Evolutionary conservation across 768 basidiomycete species (phyloP), one percentile per base, ranked within the genome.

Genomic region (Mycena vulgaris): DNA sequence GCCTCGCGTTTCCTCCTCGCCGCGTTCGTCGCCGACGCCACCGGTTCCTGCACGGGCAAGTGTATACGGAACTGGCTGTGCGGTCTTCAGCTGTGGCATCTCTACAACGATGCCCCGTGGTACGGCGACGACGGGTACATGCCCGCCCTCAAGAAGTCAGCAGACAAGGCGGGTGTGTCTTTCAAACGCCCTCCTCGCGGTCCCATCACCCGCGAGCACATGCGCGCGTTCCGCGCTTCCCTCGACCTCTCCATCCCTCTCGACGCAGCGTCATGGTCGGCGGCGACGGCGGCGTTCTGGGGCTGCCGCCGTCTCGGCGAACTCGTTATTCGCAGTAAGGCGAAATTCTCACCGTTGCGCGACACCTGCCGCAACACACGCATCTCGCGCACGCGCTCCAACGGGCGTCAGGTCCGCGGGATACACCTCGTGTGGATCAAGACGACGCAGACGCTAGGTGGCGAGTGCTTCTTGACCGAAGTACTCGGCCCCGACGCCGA

Each of bases 11-110:
- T 59, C 28, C 42, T 59, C 3, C 57, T 59, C 28, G 57, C 40
- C 21, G 28, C 57, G 4, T 59, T 59, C 57, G 25, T 59, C 42
- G 39, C 57, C 16, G 40, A 45, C 23, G 30, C 47, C 42, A 23
- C 40, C 21, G 68, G 71, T n/a, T n/a, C n/a, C n/a, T n/a, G n/a
- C n/a, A 23, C 45, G 1, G 58, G 66, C 39, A 56, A 53, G 8
- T 35, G 37, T 19, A 45, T 59, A 1, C 57, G 57, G 9, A 59
- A 59, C 11, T 59, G 57, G 57, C 27, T 59, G 2, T 30, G n/a
- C 19, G 57, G 57, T 2, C 57, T 59, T 5, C 57, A n/a, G 0
- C 40, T 59, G 1, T 45, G 40, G 57, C 57, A 59, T 19, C 10
- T 59, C 2, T 59, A 42, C 57, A 59, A 59, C n/a, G 40, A 59